Evolutionary conservation across 192 early-diverging fungal genomes (phyloP).

Genomic region (Chytriomyces sp.): DNA sequence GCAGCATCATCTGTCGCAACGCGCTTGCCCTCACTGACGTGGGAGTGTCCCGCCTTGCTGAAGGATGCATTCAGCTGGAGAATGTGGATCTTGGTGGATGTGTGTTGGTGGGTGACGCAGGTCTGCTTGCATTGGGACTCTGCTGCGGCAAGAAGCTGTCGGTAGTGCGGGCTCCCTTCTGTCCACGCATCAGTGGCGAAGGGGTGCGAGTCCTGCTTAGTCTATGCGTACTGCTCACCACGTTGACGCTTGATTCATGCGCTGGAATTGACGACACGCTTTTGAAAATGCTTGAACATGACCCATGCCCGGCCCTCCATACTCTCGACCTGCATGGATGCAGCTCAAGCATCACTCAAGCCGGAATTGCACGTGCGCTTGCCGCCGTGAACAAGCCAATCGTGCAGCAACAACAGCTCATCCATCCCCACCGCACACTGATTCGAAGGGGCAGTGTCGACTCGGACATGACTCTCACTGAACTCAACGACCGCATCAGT

Average conservation of each 20-base stretch:
- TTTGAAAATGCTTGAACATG: neutral
- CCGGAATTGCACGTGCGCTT: neutral
- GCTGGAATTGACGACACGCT: neutral
- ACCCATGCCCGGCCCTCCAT: neutral
- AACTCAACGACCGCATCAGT: too few relatives aligned
- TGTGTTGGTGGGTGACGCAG: neutral
- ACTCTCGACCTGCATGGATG: neutral
- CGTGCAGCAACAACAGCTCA: neutral
- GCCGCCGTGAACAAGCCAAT: neutral
- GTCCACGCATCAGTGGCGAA: neutral
- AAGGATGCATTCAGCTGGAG: neutral
- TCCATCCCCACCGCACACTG: too few relatives aligned
- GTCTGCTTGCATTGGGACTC: neutral
- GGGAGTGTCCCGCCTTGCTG: conserved; percentile 15
- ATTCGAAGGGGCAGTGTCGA: too few relatives aligned
- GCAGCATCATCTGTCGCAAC: neutral
- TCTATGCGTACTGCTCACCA: neutral
- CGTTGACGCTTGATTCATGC: neutral
- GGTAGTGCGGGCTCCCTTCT: neutral
- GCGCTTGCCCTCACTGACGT: neutral
- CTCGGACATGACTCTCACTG: too few relatives aligned
- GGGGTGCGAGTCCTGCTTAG: neutral
- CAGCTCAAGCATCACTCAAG: neutral
- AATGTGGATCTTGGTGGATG: neutral
- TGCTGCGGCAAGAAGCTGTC: conserved; percentile 5